Evolutionary conservation across 257 asterid species (phyloP).

Genomic region (Dorcoceras hygrometricum): DNA sequence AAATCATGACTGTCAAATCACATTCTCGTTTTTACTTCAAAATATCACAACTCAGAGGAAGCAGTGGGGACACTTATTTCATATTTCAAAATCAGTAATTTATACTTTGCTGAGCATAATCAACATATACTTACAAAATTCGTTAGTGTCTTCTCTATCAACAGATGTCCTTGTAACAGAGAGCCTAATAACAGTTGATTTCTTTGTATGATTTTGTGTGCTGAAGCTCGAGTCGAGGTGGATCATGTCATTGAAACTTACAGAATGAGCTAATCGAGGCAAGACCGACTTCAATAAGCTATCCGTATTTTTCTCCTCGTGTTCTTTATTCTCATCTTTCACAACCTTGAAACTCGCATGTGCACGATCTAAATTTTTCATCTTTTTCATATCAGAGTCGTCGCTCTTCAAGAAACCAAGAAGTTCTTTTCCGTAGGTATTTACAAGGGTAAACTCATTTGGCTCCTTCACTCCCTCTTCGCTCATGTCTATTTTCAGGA

Average conservation of each 20-base stretch:
- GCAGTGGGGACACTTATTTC: no score
- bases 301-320: constrained; percentile 48
- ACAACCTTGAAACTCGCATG: constrained; percentile 50
- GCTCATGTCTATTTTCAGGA: constrained; percentile 43
- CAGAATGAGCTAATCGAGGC: constrained; percentile 62
- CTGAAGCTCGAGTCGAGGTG: constrained; percentile 35
- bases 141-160: constrained; percentile 60
- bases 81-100: neutral
- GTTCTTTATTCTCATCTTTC: constrained; percentile 47
- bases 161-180: constrained; percentile 73
- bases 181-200: constrained; percentile 73
- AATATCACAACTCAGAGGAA: neutral
- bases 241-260: constrained; percentile 71
- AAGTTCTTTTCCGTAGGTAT: constrained; percentile 32
- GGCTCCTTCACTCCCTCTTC: constrained; percentile 39
- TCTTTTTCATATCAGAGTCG: constrained; percentile 40
- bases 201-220: constrained; percentile 56
- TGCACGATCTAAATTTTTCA: constrained; percentile 50
- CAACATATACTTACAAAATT: constrained; percentile 44
- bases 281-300: constrained; percentile 60
- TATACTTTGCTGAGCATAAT: no score
- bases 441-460: constrained; percentile 30
- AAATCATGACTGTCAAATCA: constrained; percentile 10
- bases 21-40: no score
- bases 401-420: constrained; percentile 38